Base-by-base conservation (phyloP, 2,329 filamentous ascomycete species). In the Apiospora pterosperma region DNA sequence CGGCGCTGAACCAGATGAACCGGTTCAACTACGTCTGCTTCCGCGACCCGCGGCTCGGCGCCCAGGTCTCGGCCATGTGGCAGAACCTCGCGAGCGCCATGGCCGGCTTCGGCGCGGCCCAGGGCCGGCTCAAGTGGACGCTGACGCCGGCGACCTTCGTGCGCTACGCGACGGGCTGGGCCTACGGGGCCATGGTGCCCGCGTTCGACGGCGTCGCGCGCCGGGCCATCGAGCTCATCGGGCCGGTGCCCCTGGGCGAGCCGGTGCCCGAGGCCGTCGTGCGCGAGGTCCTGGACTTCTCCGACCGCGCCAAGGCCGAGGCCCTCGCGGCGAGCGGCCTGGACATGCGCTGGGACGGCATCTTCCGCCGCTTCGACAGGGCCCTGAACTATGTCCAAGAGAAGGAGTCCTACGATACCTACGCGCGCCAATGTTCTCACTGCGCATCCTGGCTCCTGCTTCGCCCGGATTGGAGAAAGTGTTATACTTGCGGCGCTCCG, bases 1-100 rank as follows among this genome's bases (percentile, higher is more conserved):
- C 65, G 0, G 66, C 67, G 31, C 62, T 70, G 6, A 64, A 72
- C 44, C 67, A 66, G 16, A 71, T 72, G 69, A 71, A 72, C 48
- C 58, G 67, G 3, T 71, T 72, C 60, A 69, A 71, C 34, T 71
- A 72, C 36, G 36, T 68, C 14, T 68, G 65, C 25, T 69, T 72
- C 63, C 67, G 69, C 14, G 65, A 66, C 23, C 70, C 70, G 2
- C 42, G 61, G 8, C 64, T 68, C 8, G 70, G 69, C 5, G 68
- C 69, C 11, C 25, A 68, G 3, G 70, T 69, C 11, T 67, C 70
- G 7, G 16, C 28, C 21, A 44, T 72, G 16, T 71, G 70, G 70
- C 68, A 71, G 25, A 70, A 71, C 36, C 58, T 71, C 1, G 63
- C 62, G 44, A 25, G 61, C 34, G 61, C 39, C 38, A 28, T 42